Conservation (phyloP, 179 eudicot genomes). For the Heliamphora pulchella region DNA sequence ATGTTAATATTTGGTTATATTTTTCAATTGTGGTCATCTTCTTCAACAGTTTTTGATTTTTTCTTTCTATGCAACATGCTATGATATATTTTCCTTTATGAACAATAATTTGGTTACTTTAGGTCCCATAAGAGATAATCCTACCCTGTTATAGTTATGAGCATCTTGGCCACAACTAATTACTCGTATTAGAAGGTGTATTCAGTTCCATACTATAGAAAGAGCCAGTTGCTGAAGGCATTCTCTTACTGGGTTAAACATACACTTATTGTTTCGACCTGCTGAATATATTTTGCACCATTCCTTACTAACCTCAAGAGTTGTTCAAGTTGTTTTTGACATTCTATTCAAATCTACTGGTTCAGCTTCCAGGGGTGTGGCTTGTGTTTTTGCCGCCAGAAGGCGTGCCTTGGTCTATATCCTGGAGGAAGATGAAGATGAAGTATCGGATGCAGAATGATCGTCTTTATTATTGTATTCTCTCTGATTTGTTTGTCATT, state of each 20-base stretch:
- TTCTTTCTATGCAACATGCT: no score
- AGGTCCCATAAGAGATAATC: background rate
- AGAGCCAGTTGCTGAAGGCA: background rate
- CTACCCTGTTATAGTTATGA: background rate
- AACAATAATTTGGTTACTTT: background rate
- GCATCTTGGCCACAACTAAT: background rate
- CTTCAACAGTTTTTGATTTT: no score
- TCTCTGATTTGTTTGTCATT: background rate
- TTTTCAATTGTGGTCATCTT: no score
- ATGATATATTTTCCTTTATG: background rate
- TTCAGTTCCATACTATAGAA: background rate
- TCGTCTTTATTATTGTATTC: background rate
- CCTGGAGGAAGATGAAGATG: conserved; percentile 98
- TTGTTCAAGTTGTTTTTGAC: conserved; percentile 2
- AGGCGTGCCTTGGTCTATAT: conserved; percentile 96
- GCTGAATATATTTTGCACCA: background rate
- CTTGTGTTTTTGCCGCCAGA: conserved; percentile 81
- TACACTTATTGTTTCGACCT: background rate
- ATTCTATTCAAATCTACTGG: background rate
- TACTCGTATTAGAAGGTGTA: no score
- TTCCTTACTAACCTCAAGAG: background rate
- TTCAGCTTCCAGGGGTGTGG: conserved; percentile 95
- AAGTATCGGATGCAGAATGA: conserved; percentile 72
- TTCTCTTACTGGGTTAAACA: background rate
- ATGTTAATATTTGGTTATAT: no score